Evolutionary conservation across 768 basidiomycete genomes (phyloP), one percentile per base, ranked within the genome.

Genomic region (Tricholoma furcatifolium): DNA sequence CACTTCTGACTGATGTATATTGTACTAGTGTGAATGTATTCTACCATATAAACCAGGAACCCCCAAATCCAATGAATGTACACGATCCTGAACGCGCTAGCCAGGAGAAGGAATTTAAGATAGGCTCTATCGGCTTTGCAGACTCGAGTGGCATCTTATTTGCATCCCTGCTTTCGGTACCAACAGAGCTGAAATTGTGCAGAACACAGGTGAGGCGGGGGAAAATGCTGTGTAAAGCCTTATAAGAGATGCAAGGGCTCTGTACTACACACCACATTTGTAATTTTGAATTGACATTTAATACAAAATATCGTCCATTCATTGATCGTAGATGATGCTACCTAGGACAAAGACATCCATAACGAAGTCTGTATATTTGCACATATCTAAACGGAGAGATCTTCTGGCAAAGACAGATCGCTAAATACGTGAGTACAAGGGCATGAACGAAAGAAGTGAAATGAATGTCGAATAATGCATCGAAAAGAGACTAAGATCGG

Each of bases 61-160:
- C 72, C 2, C 79, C 76, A 5, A 75, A 81, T 54, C 67, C 78
- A 2, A 65, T 70, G 32, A 67, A 72, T 14, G 70, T 67, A 48
- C 71, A 77, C 51, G 78, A 84, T 55, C 62, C 72, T 34, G 87
- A 88, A 62, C 77, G 81, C 31, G 74, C 78, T 32, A 76, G 79
- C 62, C 90, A 93, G 66, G 88, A 89, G 62, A 79, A 85, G 39
- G 92, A 93, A 70, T 94, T 93, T 72, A 85, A 85, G 76, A 95
- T 96, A 47, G 92, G 91, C 6, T 88, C 88, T 2, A 85, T 96
- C 40, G 93, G 93, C 1, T 86, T 94, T 54, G 77, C 90, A 5
- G 93, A 95, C 65, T 87, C 86, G 21, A 75, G 81, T 15, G 92
- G 92, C 0, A 92, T 84, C 47, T 65, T 85, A 14, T 63, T 80